These are phyloP conservation scores for Kwoniella sp. DNA, from an alignment of 768 basidiomycete genomes.

Conservation along the genomic window DNA sequence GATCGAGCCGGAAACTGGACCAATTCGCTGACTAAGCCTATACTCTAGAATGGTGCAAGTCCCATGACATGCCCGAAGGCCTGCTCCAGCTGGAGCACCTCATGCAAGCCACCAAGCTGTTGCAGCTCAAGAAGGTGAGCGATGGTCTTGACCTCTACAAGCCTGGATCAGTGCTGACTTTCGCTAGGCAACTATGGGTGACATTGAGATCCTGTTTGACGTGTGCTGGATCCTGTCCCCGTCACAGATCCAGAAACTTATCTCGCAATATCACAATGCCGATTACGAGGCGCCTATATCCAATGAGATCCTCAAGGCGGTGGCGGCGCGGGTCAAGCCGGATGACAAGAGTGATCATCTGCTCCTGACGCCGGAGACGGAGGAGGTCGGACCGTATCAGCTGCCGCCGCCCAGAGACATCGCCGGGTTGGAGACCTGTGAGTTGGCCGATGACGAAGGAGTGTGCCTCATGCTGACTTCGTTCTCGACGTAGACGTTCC, in stretches of 20 bases:
- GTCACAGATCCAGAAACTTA: slow-evolving; percentile 98
- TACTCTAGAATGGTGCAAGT: slow-evolving; percentile 90
- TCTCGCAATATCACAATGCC: slow-evolving; percentile 96
- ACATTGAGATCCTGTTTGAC: slow-evolving; percentile 94
- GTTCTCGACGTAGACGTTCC: slow-evolving; percentile 30
- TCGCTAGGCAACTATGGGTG: slow-evolving; percentile 75
- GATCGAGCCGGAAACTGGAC: background rate
- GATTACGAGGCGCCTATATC: slow-evolving; percentile 99
- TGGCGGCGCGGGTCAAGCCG: slow-evolving; percentile 89
- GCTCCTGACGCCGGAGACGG: slow-evolving; percentile 89
- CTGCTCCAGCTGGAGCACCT: slow-evolving; percentile 94
- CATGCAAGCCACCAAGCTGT: slow-evolving; percentile 97
- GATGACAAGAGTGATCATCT: slow-evolving; percentile 97
- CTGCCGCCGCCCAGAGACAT: slow-evolving; percentile 90
- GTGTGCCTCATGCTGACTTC: background rate
- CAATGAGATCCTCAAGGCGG: slow-evolving; percentile 91
- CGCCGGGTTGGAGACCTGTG: slow-evolving; percentile 84
- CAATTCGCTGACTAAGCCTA: slow-evolving; percentile 48
- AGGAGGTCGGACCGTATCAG: slow-evolving; percentile 83
- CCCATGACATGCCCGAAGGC: slow-evolving; percentile 98
- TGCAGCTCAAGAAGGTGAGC: slow-evolving; percentile 91
- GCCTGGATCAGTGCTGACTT: background rate
- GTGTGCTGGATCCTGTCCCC: slow-evolving; percentile 99
- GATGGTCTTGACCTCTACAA: background rate
- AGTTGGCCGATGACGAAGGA: too few relatives aligned